phyloP scores from a whole-genome alignment of 75 land plant genomes.

The Larix kaempferi region DNA sequence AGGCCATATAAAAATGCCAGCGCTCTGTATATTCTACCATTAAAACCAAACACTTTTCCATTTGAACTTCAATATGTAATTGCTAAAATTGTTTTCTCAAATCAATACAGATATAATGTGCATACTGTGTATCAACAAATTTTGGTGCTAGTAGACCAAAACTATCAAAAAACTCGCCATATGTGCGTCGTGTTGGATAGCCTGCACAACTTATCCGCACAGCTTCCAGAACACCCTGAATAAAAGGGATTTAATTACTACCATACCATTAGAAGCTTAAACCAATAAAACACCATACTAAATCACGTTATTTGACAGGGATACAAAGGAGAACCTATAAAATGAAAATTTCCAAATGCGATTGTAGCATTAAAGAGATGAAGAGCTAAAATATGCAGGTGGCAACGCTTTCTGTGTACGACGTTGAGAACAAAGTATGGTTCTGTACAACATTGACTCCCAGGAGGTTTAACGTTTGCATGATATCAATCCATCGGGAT shows the following conservation, averaged over 20 bases:
- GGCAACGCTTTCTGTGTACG: too few relatives aligned
- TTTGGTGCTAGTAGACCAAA: constrained; percentile 69
- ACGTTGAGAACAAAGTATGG: too few relatives aligned
- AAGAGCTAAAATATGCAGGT: too few relatives aligned
- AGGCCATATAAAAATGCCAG: neutral
- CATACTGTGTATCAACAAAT: constrained; percentile 54
- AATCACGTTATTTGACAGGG: neutral
- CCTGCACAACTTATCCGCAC: too few relatives aligned
- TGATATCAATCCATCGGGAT: too few relatives aligned
- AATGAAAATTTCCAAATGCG: neutral
- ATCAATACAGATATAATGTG: neutral
- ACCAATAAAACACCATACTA: neutral
- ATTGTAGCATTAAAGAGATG: too few relatives aligned
- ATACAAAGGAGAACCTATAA: neutral
- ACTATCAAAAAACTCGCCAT: constrained; percentile 74
- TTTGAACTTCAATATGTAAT: neutral
- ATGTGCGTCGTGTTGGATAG: constrained; percentile 73
- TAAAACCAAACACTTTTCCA: too few relatives aligned
- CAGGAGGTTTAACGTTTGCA: too few relatives aligned
- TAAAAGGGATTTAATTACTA: neutral
- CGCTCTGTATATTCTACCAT: neutral
- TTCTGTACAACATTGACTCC: too few relatives aligned
- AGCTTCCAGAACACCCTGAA: constrained; percentile 87
- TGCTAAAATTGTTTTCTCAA: neutral
- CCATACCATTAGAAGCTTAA: neutral